Evolutionary conservation across 1,284 basidiomycete species (phyloP), one percentile per base, ranked within the genome.

Genomic region (Puccinia coronata): DNA sequence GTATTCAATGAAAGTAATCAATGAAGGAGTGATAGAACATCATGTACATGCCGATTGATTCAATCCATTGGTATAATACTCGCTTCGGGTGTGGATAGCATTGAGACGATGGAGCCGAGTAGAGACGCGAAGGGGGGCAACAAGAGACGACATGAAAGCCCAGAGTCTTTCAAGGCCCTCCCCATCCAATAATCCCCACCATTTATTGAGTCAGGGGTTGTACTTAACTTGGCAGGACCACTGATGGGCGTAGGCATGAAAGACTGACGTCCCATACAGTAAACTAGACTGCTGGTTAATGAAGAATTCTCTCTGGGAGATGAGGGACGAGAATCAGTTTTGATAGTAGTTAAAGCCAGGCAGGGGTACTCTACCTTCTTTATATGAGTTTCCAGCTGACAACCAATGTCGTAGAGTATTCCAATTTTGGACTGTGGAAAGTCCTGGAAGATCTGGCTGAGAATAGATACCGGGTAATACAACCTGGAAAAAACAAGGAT

Each of bases 371-470:
- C n/a, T 73, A 73, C 43, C 31, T 73, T 73, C 16, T 28, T 73
- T 31, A 73, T 73, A 34, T 73, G 71, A 9, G 49, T 36, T 23
- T 73, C 71, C 49, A 73, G 49, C 28, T 73, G 71, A 36, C 71
- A 73, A n/a, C 71, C 71, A 55, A 73, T 73, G 23, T 73, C 71
- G 23, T 69, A 69, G 2, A 69, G 65, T 31, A 69, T 49, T 4
- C 65, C 65, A 69, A 69, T 12, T 39, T 55, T 39, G 11, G 55
- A 53, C 5, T 55, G 16, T 0, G 51, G 71, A 16, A 73, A 51
- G 28, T 73, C 28, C 16, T 6, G 8, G 31, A 73, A 36, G 55
- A 73, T 53, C 0, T 18, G 6, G 3, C 16, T 25, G 11, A 73
- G 47, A 14, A 73, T 55, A 4, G 49, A 47, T 3, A 73, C 34